phyloP scores from a whole-genome alignment of 208 protist genomes.

The Eutreptiella sp. region DNA sequence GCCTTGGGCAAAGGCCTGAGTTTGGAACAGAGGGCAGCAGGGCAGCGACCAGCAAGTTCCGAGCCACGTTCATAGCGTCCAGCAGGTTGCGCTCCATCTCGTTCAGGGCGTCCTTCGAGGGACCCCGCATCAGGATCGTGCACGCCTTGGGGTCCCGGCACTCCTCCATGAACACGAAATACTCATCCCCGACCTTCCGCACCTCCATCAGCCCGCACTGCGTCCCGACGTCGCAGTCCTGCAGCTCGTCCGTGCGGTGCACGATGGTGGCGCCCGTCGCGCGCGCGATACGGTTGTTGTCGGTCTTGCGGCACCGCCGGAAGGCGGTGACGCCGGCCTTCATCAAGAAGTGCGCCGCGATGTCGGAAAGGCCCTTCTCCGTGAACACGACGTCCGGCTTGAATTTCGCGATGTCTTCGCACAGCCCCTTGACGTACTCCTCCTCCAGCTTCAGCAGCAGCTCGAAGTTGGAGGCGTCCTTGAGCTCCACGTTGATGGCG shows the following conservation, averaged over 20 bases:
- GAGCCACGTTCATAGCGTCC: conserved; percentile 97
- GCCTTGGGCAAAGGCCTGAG: no score
- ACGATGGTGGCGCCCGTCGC: conserved; percentile 97
- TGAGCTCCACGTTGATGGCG: conserved; percentile 94
- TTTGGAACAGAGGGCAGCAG: no score
- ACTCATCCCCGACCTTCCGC: conserved; percentile 98
- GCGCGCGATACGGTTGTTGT: conserved; percentile 98
- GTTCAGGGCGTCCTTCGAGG: conserved; percentile 99
- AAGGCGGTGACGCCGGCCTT: conserved; percentile 96
- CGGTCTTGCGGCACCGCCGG: conserved; percentile 96
- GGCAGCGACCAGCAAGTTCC: conserved; percentile 96
- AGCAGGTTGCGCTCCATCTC: conserved; percentile 98
- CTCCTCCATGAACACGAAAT: conserved; percentile 98
- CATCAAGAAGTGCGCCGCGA: conserved; percentile 96
- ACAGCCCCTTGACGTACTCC: conserved; percentile 93
- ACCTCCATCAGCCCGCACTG: conserved; percentile 96
- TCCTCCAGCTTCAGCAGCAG: conserved; percentile 96
- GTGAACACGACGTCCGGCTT: conserved; percentile 99
- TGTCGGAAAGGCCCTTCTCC: conserved; percentile 98
- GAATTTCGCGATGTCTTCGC: conserved; percentile 93
- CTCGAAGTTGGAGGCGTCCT: conserved; percentile 94
- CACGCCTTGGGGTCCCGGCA: conserved; percentile 97
- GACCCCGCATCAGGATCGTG: conserved; percentile 98
- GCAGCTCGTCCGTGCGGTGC: conserved; percentile 91
- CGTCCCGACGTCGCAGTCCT: conserved; percentile 93